These are phyloP conservation scores for Ramaria sp. DNA, from an alignment of 768 basidiomycete species.

Conservation along the genomic window DNA sequence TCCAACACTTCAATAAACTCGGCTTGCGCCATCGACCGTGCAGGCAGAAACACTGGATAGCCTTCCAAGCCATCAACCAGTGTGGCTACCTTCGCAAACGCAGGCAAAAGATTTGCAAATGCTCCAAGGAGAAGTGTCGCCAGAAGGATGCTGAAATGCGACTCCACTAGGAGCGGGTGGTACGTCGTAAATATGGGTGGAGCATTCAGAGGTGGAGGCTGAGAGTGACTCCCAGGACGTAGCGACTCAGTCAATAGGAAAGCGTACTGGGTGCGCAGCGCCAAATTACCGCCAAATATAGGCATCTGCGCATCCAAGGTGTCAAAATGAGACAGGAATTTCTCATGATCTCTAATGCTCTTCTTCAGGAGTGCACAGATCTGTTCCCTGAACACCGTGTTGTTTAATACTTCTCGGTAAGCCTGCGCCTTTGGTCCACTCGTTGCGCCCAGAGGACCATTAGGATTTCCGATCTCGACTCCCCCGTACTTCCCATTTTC, in stretches of 20 bases:
- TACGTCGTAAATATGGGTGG: constrained; percentile 77
- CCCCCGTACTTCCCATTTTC: constrained; percentile 74
- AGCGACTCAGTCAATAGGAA: constrained; percentile 58
- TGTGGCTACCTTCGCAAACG: constrained; percentile 54
- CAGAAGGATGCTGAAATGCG: constrained; percentile 71
- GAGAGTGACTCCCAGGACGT: constrained; percentile 46
- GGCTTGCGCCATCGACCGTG: constrained; percentile 82
- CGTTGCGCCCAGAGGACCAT: constrained; percentile 59
- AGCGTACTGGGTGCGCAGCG: constrained; percentile 51
- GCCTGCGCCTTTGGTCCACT: constrained; percentile 50
- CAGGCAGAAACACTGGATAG: constrained; percentile 79
- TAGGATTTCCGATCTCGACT: constrained; percentile 71
- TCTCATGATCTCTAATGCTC: constrained; percentile 75
- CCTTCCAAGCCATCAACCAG: constrained; percentile 79
- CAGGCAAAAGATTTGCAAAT: constrained; percentile 47
- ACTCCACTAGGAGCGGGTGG: constrained; percentile 82
- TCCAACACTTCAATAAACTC: constrained; percentile 83
- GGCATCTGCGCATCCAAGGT: constrained; percentile 40
- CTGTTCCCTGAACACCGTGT: constrained; percentile 47
- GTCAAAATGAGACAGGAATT: constrained; percentile 76
- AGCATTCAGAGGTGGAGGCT: constrained; percentile 29
- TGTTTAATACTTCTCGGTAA: constrained; percentile 51
- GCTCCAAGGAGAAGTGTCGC: constrained; percentile 72
- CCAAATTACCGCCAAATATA: constrained; percentile 27
- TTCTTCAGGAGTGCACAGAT: constrained; percentile 54